phyloP scores from a whole-genome alignment of 805 yeast genomes.

The Metschnikowia colocasiae region DNA sequence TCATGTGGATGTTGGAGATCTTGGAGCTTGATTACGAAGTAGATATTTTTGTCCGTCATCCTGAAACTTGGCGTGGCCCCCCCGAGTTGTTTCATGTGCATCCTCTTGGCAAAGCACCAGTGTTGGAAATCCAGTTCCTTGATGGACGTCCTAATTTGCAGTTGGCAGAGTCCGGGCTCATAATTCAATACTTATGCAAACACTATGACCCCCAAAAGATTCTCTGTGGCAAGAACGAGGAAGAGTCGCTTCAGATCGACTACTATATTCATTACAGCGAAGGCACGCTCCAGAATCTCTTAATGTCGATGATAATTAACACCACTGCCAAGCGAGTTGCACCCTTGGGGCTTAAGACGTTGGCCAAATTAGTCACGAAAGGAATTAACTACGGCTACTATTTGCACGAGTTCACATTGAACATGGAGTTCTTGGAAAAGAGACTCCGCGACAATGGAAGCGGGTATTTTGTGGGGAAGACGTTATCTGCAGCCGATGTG shows the following conservation, averaged over 20 bases:
- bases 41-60: constrained; percentile 49
- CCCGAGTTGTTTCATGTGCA: constrained; percentile 47
- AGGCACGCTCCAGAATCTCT: constrained; percentile 53
- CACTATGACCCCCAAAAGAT: constrained; percentile 45
- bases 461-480: constrained; percentile 46
- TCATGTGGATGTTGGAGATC: constrained; percentile 64
- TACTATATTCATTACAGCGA: constrained; percentile 59
- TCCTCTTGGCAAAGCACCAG: constrained; percentile 63
- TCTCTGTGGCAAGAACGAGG: constrained; percentile 35
- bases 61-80: constrained; percentile 38
- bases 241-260: constrained; percentile 43
- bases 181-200: constrained; percentile 48
- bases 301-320: constrained; percentile 37
- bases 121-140: constrained; percentile 40
- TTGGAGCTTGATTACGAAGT: constrained; percentile 53
- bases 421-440: constrained; percentile 40
- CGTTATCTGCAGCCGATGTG: constrained; percentile 56
- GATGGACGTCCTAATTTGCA: constrained; percentile 33
- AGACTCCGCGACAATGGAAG: constrained; percentile 29
- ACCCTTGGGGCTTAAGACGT: constrained; percentile 46
- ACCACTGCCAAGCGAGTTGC: constrained; percentile 39
- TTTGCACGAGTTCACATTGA: constrained; percentile 40
- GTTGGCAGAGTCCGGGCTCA: constrained; percentile 60
- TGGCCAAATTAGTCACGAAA: constrained; percentile 42
- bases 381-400: constrained; percentile 49